Evolutionary conservation across 2,329 filamentous ascomycete genomes (phyloP), one percentile per base, ranked within the genome.

Genomic region (Myotisia sp.): DNA sequence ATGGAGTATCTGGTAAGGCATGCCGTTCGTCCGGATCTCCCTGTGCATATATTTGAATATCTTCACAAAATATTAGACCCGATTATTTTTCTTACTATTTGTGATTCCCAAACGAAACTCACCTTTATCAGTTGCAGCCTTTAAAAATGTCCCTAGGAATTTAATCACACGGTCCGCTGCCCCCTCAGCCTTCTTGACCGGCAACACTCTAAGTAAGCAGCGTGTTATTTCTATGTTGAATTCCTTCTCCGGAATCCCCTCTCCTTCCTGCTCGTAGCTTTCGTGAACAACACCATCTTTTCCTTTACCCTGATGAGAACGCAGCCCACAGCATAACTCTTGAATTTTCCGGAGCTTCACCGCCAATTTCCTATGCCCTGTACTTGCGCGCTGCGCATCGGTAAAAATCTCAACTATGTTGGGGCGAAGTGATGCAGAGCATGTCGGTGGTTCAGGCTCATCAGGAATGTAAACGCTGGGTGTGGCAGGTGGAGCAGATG

Each of bases 281-380:
- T 65, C 12, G 64, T 71, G 26, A 16, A 34, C 18, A 2, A 39
- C 38, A 45, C 49, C 29, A 44, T 58, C 34, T 44, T 49, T 28
- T 43, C 47, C 23, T 47, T 55, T 53, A 6, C 47, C 47, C n/a
- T 48, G 45, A 16, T 57, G 56, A 23, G 58, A 55, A 1, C 62
- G 59, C 40, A 75, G 70, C 33, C 70, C 72, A 42, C 67, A 71
- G 60, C 84, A 93, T 23, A 77, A 68, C 53, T 94, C 87, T 50
- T 95, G 87, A 27, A 93, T 71, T 58, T 93, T 94, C 43, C 87
- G 76, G 40, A 98, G 63, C 32, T 76, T 85, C 40, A 94, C 80
- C 3, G 80, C 79, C 0, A 93, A 70, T 53, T 95, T 95, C 40
- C 87, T 70, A 54, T 98, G 90, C 2, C 82, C 82, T 1, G 86